phyloP scores from a whole-genome alignment of 345 rosid genomes.

The Populus nigra region DNA sequence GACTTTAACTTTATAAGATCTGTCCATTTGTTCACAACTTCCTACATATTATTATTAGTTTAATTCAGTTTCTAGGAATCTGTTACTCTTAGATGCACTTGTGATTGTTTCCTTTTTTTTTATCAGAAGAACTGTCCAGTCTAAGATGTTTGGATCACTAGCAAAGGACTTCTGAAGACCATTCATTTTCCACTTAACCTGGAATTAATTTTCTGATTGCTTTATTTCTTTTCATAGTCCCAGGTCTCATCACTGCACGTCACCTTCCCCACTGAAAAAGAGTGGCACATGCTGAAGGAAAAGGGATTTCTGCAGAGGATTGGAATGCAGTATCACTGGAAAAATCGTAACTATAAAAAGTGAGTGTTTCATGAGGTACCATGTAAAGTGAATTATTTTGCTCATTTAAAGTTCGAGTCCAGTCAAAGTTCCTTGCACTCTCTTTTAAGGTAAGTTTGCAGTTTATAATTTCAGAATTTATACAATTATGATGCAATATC shows the following conservation, averaged over 20 bases:
- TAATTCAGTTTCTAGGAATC: neutral
- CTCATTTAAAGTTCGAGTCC: neutral
- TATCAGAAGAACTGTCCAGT: neutral
- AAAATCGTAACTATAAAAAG: conserved; percentile 75
- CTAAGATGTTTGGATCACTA: neutral
- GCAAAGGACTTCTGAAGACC: neutral
- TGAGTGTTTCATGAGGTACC: conserved; percentile 22
- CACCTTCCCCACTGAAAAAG: conserved; percentile 75
- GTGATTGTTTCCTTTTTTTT: neutral
- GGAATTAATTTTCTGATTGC: neutral
- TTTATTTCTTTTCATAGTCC: conserved; percentile 42
- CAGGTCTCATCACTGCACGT: conserved; percentile 81
- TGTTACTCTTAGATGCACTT: neutral
- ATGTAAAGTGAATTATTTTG: neutral
- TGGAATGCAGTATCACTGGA: conserved; percentile 98
- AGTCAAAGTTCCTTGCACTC: neutral
- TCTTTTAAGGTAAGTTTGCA: too few species aligned
- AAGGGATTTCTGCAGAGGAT: conserved; percentile 78
- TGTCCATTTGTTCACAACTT: neutral
- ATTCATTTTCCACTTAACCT: neutral
- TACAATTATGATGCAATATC: too few species aligned
- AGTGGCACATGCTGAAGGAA: conserved; percentile 64
- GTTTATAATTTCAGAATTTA: too few species aligned
- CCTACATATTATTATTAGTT: neutral
- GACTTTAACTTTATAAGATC: neutral